Percentiles rank a stretch among this genome's conserved stretches.
These are phyloP conservation scores for Neopestalotiopsis sp. DNA, from an alignment of 2,329 filamentous ascomycete genomes.

Conservation along the genomic window DNA sequence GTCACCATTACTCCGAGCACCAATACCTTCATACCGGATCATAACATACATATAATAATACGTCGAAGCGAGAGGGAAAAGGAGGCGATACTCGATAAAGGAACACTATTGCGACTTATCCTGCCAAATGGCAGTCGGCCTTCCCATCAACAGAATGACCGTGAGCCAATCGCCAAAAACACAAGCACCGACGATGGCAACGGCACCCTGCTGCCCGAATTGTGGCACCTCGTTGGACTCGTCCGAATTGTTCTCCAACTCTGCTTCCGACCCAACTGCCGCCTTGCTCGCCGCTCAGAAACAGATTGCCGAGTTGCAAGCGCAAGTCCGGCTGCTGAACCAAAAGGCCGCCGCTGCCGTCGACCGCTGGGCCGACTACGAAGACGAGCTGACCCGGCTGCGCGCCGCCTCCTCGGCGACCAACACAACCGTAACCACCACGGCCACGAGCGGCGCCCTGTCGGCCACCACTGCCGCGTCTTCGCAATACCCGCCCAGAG, in stretches of 20 bases:
- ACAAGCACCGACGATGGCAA: conserved; percentile 25
- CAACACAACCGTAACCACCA: conserved; percentile 31
- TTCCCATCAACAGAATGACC: conserved; percentile 25
- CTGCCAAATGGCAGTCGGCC: conserved; percentile 8
- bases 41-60: not conserved
- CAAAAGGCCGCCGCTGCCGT: conserved; percentile 71
- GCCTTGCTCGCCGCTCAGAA: conserved; percentile 60
- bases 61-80: not conserved
- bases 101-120: not conserved
- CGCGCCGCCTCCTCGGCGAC: conserved; percentile 44
- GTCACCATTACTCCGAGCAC: not conserved
- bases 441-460: conserved; percentile 27
- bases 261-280: conserved; percentile 38
- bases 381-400: conserved; percentile 73
- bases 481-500: not conserved
- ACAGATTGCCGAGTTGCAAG: conserved; percentile 71
- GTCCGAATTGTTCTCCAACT: conserved; percentile 23
- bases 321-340: conserved; percentile 72
- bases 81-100: not conserved
- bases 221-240: conserved; percentile 51
- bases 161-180: conserved; percentile 29
- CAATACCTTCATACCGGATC: not conserved
- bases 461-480: conserved; percentile 32
- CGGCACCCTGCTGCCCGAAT: conserved; percentile 50
- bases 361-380: conserved; percentile 76